phyloP scores from a whole-genome alignment of 495 filamentous ascomycete species.

The Xylaria scruposa region DNA sequence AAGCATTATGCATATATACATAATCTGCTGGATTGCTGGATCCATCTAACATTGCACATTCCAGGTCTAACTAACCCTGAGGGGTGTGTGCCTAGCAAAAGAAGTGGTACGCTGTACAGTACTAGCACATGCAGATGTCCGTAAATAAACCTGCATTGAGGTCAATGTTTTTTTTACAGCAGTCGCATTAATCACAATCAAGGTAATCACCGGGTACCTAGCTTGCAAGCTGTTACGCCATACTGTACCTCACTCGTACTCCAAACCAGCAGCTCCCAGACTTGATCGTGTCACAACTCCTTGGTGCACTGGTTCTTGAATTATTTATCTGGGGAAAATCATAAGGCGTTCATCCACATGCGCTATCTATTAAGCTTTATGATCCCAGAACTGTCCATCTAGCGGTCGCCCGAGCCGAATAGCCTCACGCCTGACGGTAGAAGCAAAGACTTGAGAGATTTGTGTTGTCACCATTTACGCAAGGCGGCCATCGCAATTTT shows the following conservation, averaged over 20 bases:
- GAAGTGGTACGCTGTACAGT: background rate
- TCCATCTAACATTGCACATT: conserved; percentile 1
- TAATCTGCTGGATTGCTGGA: background rate
- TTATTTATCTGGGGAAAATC: background rate
- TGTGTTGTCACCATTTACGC: conserved; percentile 2
- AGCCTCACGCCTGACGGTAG: conserved; percentile 10
- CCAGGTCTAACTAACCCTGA: background rate
- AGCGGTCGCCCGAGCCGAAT: background rate
- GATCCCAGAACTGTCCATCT: conserved; percentile 2
- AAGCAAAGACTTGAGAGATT: conserved; percentile 8
- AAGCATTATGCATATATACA: background rate
- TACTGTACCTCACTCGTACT: background rate
- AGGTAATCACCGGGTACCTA: background rate
- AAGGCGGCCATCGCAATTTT: conserved; percentile 19
- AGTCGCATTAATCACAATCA: conserved; percentile 27
- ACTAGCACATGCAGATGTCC: background rate
- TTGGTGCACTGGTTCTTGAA: conserved; percentile 1
- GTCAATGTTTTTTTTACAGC: conserved; percentile 17
- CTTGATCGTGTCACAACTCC: background rate
- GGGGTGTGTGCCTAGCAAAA: background rate
- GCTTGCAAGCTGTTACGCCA: conserved; percentile 13
- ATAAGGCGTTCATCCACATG: conserved; percentile 19
- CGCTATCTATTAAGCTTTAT: conserved; percentile 4
- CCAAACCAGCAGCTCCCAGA: conserved; percentile 12
- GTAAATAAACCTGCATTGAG: conserved; percentile 25